Conservation (phyloP, 495 filamentous ascomycete genomes). For the Aspergillus ellipticus region DNA sequence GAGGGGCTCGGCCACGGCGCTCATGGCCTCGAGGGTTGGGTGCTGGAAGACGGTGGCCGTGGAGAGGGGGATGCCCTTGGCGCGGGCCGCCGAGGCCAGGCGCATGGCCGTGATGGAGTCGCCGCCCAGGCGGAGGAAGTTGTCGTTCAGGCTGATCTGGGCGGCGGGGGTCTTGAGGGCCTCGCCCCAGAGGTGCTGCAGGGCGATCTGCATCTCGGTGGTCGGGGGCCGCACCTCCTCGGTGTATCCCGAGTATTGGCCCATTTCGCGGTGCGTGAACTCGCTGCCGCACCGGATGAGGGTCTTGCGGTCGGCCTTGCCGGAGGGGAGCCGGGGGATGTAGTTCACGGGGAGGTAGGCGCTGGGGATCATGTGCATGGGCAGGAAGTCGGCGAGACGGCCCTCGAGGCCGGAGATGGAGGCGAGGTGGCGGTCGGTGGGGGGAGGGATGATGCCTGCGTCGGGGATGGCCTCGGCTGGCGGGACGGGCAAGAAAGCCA, state of each 20-base stretch:
- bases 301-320: conserved; percentile 12
- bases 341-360: conserved; percentile 1
- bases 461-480: neutral
- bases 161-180: conserved; percentile 17
- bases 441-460: neutral
- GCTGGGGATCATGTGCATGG: conserved; percentile 12
- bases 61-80: conserved; percentile 20
- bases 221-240: conserved; percentile 6
- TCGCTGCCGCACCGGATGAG: conserved; percentile 7
- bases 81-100: conserved; percentile 35
- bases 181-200: conserved; percentile 21
- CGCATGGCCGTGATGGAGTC: conserved; percentile 58
- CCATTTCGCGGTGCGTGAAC: conserved; percentile 12
- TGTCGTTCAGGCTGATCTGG: conserved; percentile 18
- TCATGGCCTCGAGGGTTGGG: conserved; percentile 21
- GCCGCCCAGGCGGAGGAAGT: conserved; percentile 53
- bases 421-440: neutral
- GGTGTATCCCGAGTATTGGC: conserved; percentile 8
- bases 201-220: conserved; percentile 2
- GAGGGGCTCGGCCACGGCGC: conserved; percentile 14
- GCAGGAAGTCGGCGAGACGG: conserved; percentile 7
- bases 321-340: conserved; percentile 7
- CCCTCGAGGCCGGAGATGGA: conserved; percentile 4
- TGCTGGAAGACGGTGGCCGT: conserved; percentile 32
- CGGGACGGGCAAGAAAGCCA: conserved; percentile 8